Evolutionary conservation across 1,284 basidiomycete species (phyloP), one percentile per base, ranked within the genome.

Genomic region (Microstroma glucosiphilum): DNA sequence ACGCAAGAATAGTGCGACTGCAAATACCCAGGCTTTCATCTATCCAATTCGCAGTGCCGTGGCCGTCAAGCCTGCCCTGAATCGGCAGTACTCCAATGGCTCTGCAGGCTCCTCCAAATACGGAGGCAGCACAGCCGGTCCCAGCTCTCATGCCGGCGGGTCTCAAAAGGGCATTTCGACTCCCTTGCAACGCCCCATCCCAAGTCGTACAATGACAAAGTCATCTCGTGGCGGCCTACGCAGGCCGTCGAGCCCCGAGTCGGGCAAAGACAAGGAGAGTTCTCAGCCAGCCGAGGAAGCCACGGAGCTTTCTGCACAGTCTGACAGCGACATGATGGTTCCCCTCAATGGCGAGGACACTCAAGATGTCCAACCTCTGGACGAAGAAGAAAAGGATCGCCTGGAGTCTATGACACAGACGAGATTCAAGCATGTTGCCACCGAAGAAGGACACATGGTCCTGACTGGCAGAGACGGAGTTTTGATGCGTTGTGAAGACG

Each of bases 401-500:
- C 40, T 65, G 17, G 64, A 74, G 53, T 54, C 60, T 30, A 65
- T 71, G 63, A 75, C 71, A 40, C 74, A 69, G 19, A 69, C 69
- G 19, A 65, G 87, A 19, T 90, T 90, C 75, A 82, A 87, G 73
- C 86, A 91, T 73, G 80, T 84, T 9, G 81, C 86, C 66, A 86
- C 88, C 57, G 85, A 84, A 23, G 82, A 90, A 65, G 89, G 90
- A 0, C 87, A 90, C 76, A 82, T 91, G 51, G 83, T 92, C 6
- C 80, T 87, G 8, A 80, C 79, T 0, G 90, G 90, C 0, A 79
- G 88, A 9, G 88, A 90, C 71, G 89, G 89, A 0, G 82, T 84
- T 57, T 69, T 92, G 11, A 79, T 83, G 40, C 82, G 82, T 56
- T 92, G 90, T 71, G 89, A 92, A 77, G 90, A 92, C 71, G 90